Conservation (phyloP, 768 basidiomycete genomes). For the Kwoniella pini region DNA sequence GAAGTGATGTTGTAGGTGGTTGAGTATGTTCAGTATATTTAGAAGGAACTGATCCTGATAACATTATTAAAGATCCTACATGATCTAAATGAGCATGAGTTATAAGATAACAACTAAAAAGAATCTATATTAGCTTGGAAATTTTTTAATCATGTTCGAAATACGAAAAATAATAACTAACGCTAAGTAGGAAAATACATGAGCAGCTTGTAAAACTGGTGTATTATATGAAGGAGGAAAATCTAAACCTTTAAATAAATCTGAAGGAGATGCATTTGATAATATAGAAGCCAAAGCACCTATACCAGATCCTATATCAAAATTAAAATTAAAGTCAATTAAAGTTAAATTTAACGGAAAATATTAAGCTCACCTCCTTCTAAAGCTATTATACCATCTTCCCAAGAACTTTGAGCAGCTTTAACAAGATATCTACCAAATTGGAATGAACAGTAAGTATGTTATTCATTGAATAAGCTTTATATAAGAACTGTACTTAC, state of each 20-base stretch:
- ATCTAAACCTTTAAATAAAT: constrained; percentile 23
- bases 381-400: constrained; percentile 75
- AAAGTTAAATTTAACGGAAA: too few relatives aligned
- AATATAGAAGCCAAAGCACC: constrained; percentile 72
- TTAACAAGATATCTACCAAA: constrained; percentile 88
- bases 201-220: constrained; percentile 45
- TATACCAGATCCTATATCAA: constrained; percentile 71
- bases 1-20: constrained; percentile 9
- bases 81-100: constrained; percentile 93
- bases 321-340: not conserved
- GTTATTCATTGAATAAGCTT: too few relatives aligned
- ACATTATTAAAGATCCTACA: constrained; percentile 74
- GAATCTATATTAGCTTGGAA: constrained; percentile 2
- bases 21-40: constrained; percentile 7
- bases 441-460: too few relatives aligned
- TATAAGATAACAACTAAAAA: constrained; percentile 72
- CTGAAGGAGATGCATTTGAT: constrained; percentile 21
- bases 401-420: constrained; percentile 66
- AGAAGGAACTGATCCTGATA: constrained; percentile 69
- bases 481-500: constrained; percentile 59
- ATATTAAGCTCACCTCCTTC: constrained; percentile 91
- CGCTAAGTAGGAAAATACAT: constrained; percentile 50
- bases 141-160: too few relatives aligned
- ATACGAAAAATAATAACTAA: constrained; percentile 26
- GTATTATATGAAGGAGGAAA: constrained; percentile 39